These are phyloP conservation scores for Eremothecium cymbalariae DNA, from an alignment of 1,139 yeast species.

Conservation along the genomic window DNA sequence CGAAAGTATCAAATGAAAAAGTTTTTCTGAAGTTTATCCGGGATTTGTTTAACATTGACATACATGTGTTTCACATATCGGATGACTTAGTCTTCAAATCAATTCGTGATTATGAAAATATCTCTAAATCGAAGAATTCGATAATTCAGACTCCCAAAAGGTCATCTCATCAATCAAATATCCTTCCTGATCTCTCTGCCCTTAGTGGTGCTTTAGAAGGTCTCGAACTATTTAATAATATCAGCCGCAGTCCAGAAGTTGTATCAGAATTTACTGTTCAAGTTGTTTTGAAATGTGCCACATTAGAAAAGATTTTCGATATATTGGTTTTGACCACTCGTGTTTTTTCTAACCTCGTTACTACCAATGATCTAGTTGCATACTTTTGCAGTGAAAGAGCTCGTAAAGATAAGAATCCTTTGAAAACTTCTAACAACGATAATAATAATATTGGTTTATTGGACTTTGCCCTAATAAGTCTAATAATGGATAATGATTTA, in stretches of 20 bases:
- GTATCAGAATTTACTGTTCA: conserved; percentile 32
- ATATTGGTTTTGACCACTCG: conserved; percentile 54
- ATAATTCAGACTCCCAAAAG: conserved; percentile 41
- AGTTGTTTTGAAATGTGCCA: conserved; percentile 53
- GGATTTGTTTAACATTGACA: conserved; percentile 53
- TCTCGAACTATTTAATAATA: conserved; percentile 30
- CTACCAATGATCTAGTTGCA: conserved; percentile 36
- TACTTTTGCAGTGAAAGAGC: conserved; percentile 30
- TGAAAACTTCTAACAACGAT: conserved; percentile 5
- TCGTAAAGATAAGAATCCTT: too few species aligned
- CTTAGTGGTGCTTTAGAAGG: conserved; percentile 30
- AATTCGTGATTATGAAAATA: conserved; percentile 28
- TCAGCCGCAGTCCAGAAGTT: conserved; percentile 22
- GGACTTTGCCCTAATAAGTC: conserved; percentile 35
- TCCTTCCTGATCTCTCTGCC: conserved; percentile 21
- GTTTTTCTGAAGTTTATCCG: conserved; percentile 45
- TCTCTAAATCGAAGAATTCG: conserved; percentile 39
- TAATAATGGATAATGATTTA: conserved; percentile 50
- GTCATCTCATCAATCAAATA: conserved; percentile 27
- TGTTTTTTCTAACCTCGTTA: conserved; percentile 44
- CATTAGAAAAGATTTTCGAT: conserved; percentile 52
- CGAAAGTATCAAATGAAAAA: conserved; percentile 38
- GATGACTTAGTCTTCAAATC: conserved; percentile 51
- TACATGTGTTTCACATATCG: conserved; percentile 44
- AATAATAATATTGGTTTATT: conserved; percentile 25